Evolutionary conservation across 2,329 filamentous ascomycete genomes (phyloP).

Genomic region (Neofusicoccum laricinum): DNA sequence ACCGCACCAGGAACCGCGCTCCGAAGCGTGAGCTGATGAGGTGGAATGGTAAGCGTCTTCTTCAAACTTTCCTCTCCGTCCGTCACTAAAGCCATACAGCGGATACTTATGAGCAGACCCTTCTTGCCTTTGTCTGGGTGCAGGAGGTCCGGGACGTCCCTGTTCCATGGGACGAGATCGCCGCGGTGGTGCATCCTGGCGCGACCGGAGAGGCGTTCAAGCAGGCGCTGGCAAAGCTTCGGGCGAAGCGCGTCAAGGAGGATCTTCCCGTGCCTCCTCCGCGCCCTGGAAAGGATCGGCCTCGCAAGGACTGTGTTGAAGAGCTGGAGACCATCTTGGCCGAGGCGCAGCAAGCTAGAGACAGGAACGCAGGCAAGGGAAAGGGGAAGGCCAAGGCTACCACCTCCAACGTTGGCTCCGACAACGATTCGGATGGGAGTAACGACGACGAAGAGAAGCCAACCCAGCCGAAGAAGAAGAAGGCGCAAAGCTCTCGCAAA

Average conservation of each 20-base stretch:
- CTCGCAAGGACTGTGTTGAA: neutral
- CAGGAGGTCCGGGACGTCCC: neutral
- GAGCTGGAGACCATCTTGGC: neutral
- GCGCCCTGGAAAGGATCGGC: neutral
- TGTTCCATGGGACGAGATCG: constrained; percentile 1
- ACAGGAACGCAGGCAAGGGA: too few relatives aligned
- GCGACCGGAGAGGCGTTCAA: constrained; percentile 13
- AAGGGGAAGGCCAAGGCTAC: neutral
- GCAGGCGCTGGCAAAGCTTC: constrained; percentile 4
- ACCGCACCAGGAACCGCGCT: neutral
- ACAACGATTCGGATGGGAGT: too few relatives aligned
- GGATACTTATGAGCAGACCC: neutral
- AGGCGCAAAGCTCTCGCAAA: too few relatives aligned
- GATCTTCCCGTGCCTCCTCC: neutral
- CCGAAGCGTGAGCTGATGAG: constrained; percentile 6
- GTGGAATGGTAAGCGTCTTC: neutral
- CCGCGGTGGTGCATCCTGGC: constrained; percentile 8
- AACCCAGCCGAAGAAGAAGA: too few relatives aligned
- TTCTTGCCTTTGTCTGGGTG: neutral
- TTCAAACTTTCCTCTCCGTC: neutral
- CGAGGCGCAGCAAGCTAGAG: neutral
- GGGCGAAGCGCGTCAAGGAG: neutral
- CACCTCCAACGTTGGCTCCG: too few relatives aligned
- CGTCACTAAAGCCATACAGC: neutral
- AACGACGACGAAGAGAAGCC: neutral